Evolutionary conservation across 441 rosid genomes (phyloP).

Genomic region (Melianthus villosus): DNA sequence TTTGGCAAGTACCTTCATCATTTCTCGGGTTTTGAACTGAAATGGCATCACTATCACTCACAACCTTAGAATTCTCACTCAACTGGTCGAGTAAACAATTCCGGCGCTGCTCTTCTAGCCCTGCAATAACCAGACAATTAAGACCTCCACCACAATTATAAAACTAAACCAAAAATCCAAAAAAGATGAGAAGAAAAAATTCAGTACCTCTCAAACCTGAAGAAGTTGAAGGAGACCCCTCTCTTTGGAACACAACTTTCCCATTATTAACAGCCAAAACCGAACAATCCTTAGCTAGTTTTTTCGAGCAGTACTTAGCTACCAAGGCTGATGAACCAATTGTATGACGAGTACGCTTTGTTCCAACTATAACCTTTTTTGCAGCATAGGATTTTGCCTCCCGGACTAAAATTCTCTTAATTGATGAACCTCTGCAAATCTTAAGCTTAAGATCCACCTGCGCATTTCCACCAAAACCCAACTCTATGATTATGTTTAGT

Average conservation of each 20-base stretch:
- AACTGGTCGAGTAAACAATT: constrained; percentile 35
- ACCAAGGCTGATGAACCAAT: constrained; percentile 36
- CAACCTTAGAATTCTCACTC: constrained; percentile 39
- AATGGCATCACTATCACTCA: constrained; percentile 17
- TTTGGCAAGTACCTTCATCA: constrained; percentile 20
- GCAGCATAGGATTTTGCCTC: constrained; percentile 45
- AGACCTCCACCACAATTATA: too few species aligned
- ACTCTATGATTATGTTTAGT: constrained; percentile 1
- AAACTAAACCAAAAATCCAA: too few species aligned
- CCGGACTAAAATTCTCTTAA: constrained; percentile 32
- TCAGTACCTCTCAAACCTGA: constrained; percentile 22
- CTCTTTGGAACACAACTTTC: constrained; percentile 40
- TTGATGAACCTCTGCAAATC: constrained; percentile 45
- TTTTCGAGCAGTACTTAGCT: constrained; percentile 53
- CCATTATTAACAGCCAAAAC: constrained; percentile 56
- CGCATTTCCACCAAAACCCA: constrained; percentile 7
- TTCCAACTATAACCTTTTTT: constrained; percentile 38
- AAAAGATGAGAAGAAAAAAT: too few species aligned
- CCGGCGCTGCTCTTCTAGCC: constrained; percentile 25
- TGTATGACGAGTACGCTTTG: constrained; percentile 20
- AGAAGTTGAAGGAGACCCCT: constrained; percentile 24
- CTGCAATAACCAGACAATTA: constrained; percentile 22
- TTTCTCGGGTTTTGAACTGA: constrained; percentile 3
- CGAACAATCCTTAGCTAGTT: constrained; percentile 32
- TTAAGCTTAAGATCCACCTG: constrained; percentile 74